Evolutionary conservation across 768 basidiomycete genomes (phyloP).

Genomic region (Mycena chlorophos): DNA sequence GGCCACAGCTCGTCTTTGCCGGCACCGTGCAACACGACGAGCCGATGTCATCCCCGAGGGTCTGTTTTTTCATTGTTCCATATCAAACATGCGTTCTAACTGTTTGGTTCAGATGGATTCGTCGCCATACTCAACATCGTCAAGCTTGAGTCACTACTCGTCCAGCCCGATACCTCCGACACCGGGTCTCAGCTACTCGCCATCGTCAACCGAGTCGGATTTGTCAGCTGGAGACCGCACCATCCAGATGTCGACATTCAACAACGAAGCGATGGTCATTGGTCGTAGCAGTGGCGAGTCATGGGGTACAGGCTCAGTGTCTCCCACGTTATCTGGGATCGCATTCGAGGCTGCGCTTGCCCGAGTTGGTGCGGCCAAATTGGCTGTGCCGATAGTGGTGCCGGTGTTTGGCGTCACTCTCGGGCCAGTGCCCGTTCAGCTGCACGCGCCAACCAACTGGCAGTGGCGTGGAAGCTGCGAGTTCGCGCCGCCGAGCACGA

Average conservation of each 20-base stretch:
- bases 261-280: slow-evolving; percentile 41
- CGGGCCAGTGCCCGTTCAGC: neutral
- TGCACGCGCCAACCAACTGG: no score
- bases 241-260: slow-evolving; percentile 54
- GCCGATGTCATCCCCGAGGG: slow-evolving; percentile 19
- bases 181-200: slow-evolving; percentile 58
- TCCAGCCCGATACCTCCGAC: slow-evolving; percentile 51
- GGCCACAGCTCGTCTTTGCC: slow-evolving; percentile 16
- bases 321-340: slow-evolving; percentile 17
- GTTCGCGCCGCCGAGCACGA: neutral
- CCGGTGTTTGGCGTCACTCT: neutral
- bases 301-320: neutral
- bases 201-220: slow-evolving; percentile 57
- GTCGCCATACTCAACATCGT: slow-evolving; percentile 11
- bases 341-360: slow-evolving; percentile 18
- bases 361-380: neutral
- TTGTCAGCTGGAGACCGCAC: slow-evolving; percentile 51
- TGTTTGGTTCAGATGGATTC: slow-evolving; percentile 4
- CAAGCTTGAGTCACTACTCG: slow-evolving; percentile 21
- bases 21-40: slow-evolving; percentile 20
- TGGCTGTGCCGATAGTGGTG: neutral
- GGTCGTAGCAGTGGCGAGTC: slow-evolving; percentile 11
- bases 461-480: neutral
- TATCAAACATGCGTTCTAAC: neutral
- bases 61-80: neutral